Conservation (phyloP, 495 filamentous ascomycete genomes). For the Podospora appendiculata region DNA sequence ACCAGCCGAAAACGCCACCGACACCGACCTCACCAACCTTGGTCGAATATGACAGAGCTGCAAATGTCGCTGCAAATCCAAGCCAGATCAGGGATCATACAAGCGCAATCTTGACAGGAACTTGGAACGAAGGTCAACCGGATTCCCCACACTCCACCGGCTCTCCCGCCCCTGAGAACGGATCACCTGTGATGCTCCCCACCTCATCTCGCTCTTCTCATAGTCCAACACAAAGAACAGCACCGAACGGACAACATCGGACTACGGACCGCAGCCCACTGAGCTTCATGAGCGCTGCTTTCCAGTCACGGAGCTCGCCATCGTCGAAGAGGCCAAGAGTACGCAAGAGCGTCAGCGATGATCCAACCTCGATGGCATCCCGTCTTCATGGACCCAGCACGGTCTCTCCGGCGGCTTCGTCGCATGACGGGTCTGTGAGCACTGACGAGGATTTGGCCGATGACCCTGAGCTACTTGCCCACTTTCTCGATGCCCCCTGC, state of each 20-base stretch:
- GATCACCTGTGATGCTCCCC: slow-evolving; percentile 3
- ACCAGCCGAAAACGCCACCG: slow-evolving; percentile 1
- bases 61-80: background rate
- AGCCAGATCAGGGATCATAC: slow-evolving; percentile 35
- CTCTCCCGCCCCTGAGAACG: slow-evolving; percentile 8
- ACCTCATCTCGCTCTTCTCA: slow-evolving; percentile 3
- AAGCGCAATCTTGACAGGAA: slow-evolving; percentile 44
- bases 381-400: background rate
- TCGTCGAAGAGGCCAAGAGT: slow-evolving; percentile 7
- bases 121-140: slow-evolving; percentile 54
- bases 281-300: slow-evolving; percentile 4
- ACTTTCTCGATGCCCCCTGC: too few relatives aligned
- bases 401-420: slow-evolving; percentile 2
- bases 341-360: slow-evolving; percentile 10
- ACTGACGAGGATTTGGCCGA: slow-evolving; percentile 2
- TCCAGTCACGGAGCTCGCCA: slow-evolving; percentile 11
- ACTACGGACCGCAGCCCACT: slow-evolving; percentile 4
- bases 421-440: slow-evolving; percentile 14
- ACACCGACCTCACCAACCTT: background rate
- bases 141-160: slow-evolving; percentile 32
- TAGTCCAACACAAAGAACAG: background rate
- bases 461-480: too few relatives aligned
- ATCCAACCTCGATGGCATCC: slow-evolving; percentile 2
- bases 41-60: slow-evolving; percentile 15
- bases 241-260: background rate